These are phyloP conservation scores for Fragaria vesca DNA, from an alignment of 306 rosid genomes.

Conservation along the genomic window DNA sequence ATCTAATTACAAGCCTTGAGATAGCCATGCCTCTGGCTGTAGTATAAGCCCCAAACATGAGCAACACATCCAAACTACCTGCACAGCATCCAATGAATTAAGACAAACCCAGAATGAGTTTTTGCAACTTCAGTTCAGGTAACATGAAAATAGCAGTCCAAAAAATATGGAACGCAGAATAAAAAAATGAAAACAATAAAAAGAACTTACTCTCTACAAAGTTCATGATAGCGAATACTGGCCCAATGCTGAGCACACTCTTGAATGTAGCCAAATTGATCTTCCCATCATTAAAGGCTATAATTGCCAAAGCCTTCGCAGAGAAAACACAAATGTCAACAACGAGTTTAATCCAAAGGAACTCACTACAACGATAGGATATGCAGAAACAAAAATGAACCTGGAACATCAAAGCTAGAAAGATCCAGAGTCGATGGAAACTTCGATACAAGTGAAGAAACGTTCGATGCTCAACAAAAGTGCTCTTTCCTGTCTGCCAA, in stretches of 20 bases:
- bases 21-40: conserved; percentile 98
- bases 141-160: conserved; percentile 8
- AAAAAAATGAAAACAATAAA: background rate
- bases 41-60: conserved; percentile 90
- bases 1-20: conserved; percentile 87
- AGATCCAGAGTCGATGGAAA: conserved; percentile 98
- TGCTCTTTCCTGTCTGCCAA: conserved; percentile 91
- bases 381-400: conserved; percentile 34
- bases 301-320: conserved; percentile 70
- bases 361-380: conserved; percentile 13
- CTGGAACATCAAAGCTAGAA: conserved; percentile 94
- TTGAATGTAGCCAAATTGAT: conserved; percentile 68
- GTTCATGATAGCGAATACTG: conserved; percentile 80
- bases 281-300: conserved; percentile 65
- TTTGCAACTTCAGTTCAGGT: conserved; percentile 3
- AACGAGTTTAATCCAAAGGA: conserved; percentile 14
- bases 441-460: conserved; percentile 88
- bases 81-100: conserved; percentile 15
- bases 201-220: conserved; percentile 67
- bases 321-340: conserved; percentile 26
- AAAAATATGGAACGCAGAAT: conserved; percentile 16
- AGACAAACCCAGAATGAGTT: conserved; percentile 6
- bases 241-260: conserved; percentile 80
- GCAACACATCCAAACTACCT: conserved; percentile 84
- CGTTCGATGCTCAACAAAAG: conserved; percentile 94